phyloP scores from a whole-genome alignment of 1,139 yeast species.

The Ashbya aceris region DNA sequence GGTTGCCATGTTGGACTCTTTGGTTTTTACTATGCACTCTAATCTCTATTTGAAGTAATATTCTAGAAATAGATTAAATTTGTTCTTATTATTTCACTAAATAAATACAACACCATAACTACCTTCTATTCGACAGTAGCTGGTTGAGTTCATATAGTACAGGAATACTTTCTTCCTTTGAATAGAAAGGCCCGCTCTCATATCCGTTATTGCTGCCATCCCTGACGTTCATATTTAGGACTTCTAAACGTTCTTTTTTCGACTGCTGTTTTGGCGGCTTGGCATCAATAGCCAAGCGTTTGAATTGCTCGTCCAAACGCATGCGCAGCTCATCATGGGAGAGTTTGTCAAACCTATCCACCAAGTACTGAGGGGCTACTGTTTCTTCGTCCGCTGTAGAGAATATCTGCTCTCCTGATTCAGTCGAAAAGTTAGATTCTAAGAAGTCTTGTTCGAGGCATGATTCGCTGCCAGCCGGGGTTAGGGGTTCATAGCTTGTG shows the following conservation, averaged over 20 bases:
- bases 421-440: background rate
- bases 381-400: slow-evolving; percentile 1
- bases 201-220: background rate
- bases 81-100: background rate
- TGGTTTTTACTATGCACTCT: too few relatives aligned
- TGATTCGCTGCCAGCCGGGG: background rate
- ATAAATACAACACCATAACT: too few relatives aligned
- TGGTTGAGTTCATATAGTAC: slow-evolving; percentile 22
- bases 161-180: slow-evolving; percentile 22
- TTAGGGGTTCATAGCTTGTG: background rate
- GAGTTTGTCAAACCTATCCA: slow-evolving; percentile 11
- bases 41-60: too few relatives aligned
- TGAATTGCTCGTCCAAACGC: slow-evolving; percentile 16
- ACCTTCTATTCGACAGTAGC: slow-evolving; percentile 4
- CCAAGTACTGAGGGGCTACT: background rate
- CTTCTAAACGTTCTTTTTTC: slow-evolving; percentile 26
- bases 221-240: slow-evolving; percentile 11
- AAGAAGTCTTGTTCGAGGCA: background rate
- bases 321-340: slow-evolving; percentile 25
- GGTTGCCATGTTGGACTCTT: too few relatives aligned
- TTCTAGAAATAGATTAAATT: background rate
- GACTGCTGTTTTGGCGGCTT: slow-evolving; percentile 12
- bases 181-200: slow-evolving; percentile 9
- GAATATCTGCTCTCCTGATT: background rate
- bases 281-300: too few relatives aligned